These are phyloP conservation scores for Trichaptum fuscoviolaceum DNA, from an alignment of 768 basidiomycete species.

Conservation along the genomic window DNA sequence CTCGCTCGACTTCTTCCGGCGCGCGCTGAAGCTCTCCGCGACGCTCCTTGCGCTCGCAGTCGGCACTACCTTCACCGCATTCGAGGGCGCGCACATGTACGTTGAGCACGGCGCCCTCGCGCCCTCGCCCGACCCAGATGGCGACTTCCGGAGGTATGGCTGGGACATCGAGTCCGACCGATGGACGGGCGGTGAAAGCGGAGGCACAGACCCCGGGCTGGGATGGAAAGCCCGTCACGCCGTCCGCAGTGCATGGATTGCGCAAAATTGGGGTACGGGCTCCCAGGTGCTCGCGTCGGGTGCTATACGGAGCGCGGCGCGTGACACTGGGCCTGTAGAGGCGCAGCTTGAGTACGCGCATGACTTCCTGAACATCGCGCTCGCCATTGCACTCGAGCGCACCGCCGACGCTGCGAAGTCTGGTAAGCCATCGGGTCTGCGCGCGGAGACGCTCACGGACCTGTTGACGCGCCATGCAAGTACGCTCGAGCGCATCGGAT, in stretches of 20 bases:
- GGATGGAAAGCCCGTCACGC: slow-evolving; percentile 57
- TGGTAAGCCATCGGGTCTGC: slow-evolving; percentile 26
- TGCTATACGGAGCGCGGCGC: slow-evolving; percentile 27
- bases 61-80: slow-evolving; percentile 40
- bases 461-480: slow-evolving; percentile 52
- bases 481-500: slow-evolving; percentile 59
- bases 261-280: slow-evolving; percentile 57
- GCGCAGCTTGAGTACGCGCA: slow-evolving; percentile 51
- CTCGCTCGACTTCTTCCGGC: slow-evolving; percentile 39
- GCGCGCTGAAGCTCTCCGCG: slow-evolving; percentile 46
- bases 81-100: slow-evolving; percentile 55
- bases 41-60: slow-evolving; percentile 39
- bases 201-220: slow-evolving; percentile 71
- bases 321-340: slow-evolving; percentile 39
- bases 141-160: slow-evolving; percentile 53
- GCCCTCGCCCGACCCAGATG: slow-evolving; percentile 40
- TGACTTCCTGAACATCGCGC: slow-evolving; percentile 45
- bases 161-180: slow-evolving; percentile 60
- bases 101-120: slow-evolving; percentile 53
- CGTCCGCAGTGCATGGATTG: slow-evolving; percentile 68
- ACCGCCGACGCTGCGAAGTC: slow-evolving; percentile 25
- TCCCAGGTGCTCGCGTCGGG: slow-evolving; percentile 32
- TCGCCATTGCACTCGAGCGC: slow-evolving; percentile 31
- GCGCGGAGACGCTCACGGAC: slow-evolving; percentile 45
- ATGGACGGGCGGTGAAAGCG: slow-evolving; percentile 47